Evolutionary conservation across 208 protist genomes (phyloP).

Genomic region (Strigomonas galati): DNA sequence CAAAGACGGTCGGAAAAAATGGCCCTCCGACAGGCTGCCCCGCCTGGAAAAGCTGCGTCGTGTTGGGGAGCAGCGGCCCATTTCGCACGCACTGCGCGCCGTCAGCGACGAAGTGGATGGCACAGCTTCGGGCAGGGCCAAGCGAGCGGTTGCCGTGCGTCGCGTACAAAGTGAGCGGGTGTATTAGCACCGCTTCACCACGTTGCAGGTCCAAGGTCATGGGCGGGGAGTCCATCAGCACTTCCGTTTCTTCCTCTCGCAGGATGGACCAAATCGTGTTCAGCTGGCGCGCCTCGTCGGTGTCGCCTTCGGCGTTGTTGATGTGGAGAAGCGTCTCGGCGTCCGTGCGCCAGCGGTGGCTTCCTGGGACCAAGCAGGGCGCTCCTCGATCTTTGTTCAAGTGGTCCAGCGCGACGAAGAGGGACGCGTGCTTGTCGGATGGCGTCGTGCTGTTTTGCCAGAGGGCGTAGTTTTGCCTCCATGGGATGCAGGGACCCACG

Average conservation of each 20-base stretch:
- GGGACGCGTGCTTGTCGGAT: slow-evolving; percentile 67
- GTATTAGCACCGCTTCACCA: slow-evolving; percentile 77
- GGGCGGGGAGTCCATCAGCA: slow-evolving; percentile 80
- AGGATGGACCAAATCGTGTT: slow-evolving; percentile 85
- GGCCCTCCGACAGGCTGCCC: slow-evolving; percentile 52
- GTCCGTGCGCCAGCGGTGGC: slow-evolving; percentile 63
- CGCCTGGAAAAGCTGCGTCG: slow-evolving; percentile 55
- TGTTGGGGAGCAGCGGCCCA: slow-evolving; percentile 72
- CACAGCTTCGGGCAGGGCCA: slow-evolving; percentile 44
- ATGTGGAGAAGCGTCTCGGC: neutral
- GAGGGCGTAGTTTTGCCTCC: slow-evolving; percentile 81
- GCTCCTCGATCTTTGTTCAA: slow-evolving; percentile 82
- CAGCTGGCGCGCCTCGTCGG: slow-evolving; percentile 69
- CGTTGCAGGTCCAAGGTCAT: slow-evolving; percentile 68
- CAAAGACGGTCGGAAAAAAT: slow-evolving; percentile 81
- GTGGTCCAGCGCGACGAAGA: slow-evolving; percentile 75
- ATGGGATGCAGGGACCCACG: slow-evolving; percentile 69
- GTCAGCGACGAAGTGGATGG: slow-evolving; percentile 78
- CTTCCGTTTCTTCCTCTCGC: slow-evolving; percentile 70
- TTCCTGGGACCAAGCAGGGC: slow-evolving; percentile 77
- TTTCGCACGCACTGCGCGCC: slow-evolving; percentile 44
- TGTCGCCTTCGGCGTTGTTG: slow-evolving; percentile 29
- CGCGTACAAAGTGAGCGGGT: slow-evolving; percentile 73
- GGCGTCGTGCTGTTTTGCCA: slow-evolving; percentile 64
- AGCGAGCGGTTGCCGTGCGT: slow-evolving; percentile 78